Conservation (phyloP, 2,329 filamentous ascomycete species). For the Xylariaceae sp. region DNA sequence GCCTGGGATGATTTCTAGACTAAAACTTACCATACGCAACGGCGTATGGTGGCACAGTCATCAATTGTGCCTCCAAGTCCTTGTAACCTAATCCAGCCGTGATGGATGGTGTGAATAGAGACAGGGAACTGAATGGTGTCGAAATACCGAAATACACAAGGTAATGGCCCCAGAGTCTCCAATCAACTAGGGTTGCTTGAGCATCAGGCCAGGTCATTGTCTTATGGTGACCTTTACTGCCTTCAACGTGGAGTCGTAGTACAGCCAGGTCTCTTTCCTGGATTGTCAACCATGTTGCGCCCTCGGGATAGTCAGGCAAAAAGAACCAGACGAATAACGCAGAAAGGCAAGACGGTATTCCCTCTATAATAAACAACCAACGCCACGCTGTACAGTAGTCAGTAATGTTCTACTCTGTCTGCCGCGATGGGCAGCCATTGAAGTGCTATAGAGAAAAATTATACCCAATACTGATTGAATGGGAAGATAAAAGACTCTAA, state of each 20-base stretch:
- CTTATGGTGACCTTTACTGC: slow-evolving; percentile 60
- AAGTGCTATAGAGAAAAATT: too few relatives aligned
- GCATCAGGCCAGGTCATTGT: slow-evolving; percentile 68
- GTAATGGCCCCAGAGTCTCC: slow-evolving; percentile 69
- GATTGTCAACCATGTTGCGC: slow-evolving; percentile 60
- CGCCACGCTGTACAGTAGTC: slow-evolving; percentile 47
- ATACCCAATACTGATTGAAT: not conserved
- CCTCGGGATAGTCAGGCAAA: slow-evolving; percentile 67
- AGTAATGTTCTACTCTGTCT: not conserved
- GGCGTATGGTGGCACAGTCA: slow-evolving; percentile 68
- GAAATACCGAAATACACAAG: slow-evolving; percentile 46
- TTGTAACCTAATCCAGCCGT: slow-evolving; percentile 41
- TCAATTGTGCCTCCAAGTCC: slow-evolving; percentile 57
- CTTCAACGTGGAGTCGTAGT: slow-evolving; percentile 45
- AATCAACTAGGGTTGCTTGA: slow-evolving; percentile 66
- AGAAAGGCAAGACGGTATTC: slow-evolving; percentile 48
- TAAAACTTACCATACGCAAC: slow-evolving; percentile 42
- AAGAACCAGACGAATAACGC: slow-evolving; percentile 59
- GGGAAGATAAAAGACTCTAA: not conserved
- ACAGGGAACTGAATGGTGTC: slow-evolving; percentile 35
- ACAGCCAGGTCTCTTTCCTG: slow-evolving; percentile 59
- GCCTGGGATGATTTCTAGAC: not conserved
- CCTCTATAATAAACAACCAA: slow-evolving; percentile 62
- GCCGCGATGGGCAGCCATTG: too few relatives aligned
- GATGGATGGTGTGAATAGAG: slow-evolving; percentile 60